Evolutionary conservation across 2,329 filamentous ascomycete species (phyloP), one percentile per base, ranked within the genome.

Genomic region (Hymenoscyphus occultus): DNA sequence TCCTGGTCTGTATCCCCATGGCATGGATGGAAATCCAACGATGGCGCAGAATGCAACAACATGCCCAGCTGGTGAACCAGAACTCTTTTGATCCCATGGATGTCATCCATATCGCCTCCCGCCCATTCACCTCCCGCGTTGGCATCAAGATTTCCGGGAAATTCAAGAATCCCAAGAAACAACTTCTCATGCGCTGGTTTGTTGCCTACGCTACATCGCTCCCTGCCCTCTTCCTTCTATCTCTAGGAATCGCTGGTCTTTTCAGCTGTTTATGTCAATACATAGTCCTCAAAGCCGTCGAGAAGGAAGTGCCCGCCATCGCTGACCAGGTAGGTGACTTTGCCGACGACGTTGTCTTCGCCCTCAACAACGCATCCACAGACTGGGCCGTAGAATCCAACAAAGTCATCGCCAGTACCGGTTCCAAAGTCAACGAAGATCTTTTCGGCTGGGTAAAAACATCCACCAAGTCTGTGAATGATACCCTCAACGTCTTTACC

Each of bases 381-480:
- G 78, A 83, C 67, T 92, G 89, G 89, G 85, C 88, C 9, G 75
- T 80, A 45, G 82, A 82, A 56, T 85, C 88, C 62, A 91, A 91
- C 74, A 71, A 76, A 28, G 85, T 84, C 65, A 86, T 91, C 74
- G 79, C 77, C 64, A 77, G 81, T 57, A 84, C 85, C n/a, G 87
- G 86, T 74, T 76, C 81, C 64, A 86, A 91, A 39, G 87, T 99
- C 77, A 99, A 98, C 79, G 75, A 88, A 48, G 88, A 97, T 68
- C 81, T 99, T 31, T 87, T 98, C 68, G 89, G 90, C 66, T 96
- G 94, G 84, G 93, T 98, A 57, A 89, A 88, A 65, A 93, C 89
- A 61, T 91, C 90, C 39, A 97, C 94, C 0, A 81, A 81, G 7
- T 90, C 93, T 1, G 84, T 97, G 74, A 97, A 97, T 76, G 78